These are phyloP conservation scores for Gautieria morchelliformis DNA, from an alignment of 768 basidiomycete species.

Conservation along the genomic window DNA sequence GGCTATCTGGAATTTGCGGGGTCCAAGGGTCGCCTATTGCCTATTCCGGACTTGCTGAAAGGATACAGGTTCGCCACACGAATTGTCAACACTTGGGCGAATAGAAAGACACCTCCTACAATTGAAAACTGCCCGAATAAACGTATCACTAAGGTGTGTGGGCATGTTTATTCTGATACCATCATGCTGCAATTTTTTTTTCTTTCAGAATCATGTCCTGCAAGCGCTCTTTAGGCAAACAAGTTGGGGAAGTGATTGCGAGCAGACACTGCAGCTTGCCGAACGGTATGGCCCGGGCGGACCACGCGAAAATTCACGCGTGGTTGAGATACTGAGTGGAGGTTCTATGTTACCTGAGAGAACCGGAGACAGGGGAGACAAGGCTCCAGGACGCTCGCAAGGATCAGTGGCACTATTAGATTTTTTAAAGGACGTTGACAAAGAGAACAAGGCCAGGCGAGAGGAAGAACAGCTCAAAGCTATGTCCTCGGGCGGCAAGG, in stretches of 20 bases:
- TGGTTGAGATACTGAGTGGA: conserved; percentile 13
- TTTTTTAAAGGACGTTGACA: conserved; percentile 13
- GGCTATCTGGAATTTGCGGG: conserved; percentile 13
- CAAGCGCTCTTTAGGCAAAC: conserved; percentile 15
- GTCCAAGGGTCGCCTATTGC: conserved; percentile 12
- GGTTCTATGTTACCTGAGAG: conserved; percentile 14
- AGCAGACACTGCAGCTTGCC: conserved; percentile 13
- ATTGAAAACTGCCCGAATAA: conserved; percentile 9
- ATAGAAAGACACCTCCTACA: conserved; percentile 11
- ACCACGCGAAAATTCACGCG: conserved; percentile 11
- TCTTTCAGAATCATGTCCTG: conserved; percentile 10
- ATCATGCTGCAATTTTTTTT: background rate
- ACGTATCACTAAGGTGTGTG: conserved; percentile 13
- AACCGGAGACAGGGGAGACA: background rate
- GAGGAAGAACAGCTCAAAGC: background rate
- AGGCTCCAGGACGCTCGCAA: conserved; percentile 1
- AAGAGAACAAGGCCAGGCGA: conserved; percentile 5
- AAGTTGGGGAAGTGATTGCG: conserved; percentile 16
- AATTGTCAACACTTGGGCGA: conserved; percentile 12
- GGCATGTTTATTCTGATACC: background rate
- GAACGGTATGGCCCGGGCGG: conserved; percentile 14
- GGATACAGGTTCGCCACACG: conserved; percentile 13
- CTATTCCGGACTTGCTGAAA: conserved; percentile 11
- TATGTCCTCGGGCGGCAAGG: background rate
- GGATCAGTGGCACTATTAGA: conserved; percentile 13